Percentiles rank a stretch among this genome's conserved stretches.
These are phyloP conservation scores for Claviceps humidiphila DNA, from an alignment of 2,329 filamentous ascomycete species.

Conservation along the genomic window DNA sequence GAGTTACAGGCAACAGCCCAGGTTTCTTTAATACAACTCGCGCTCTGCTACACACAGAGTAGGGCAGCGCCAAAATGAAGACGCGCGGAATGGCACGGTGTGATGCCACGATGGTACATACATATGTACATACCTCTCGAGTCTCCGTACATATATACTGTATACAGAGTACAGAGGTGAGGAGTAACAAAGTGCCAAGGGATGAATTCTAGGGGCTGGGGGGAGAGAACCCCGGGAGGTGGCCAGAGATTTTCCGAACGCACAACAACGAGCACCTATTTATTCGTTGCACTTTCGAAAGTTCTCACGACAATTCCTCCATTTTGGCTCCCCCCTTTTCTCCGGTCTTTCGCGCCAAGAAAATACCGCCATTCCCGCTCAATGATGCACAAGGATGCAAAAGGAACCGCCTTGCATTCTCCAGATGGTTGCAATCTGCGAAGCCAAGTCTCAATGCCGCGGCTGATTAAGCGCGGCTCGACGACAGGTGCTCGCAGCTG, in stretches of 20 bases:
- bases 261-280: background rate
- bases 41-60: no score
- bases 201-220: background rate
- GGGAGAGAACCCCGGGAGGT: background rate
- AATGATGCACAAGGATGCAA: background rate
- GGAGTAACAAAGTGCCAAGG: background rate
- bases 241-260: background rate
- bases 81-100: no score
- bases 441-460: background rate
- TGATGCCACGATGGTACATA: no score
- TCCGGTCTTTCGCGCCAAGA: background rate
- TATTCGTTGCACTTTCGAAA: background rate
- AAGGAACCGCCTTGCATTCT: background rate
- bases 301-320: background rate
- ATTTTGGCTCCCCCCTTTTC: background rate
- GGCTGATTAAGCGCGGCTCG: background rate
- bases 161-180: no score
- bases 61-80: no score
- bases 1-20: no score
- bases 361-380: background rate
- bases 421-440: background rate
- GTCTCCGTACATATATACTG: no score
- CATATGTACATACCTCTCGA: no score
- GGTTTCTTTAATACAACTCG: no score
- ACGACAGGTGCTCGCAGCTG: no score